Evolutionary conservation across 306 rosid genomes (phyloP).

Genomic region (Inga laurina): DNA sequence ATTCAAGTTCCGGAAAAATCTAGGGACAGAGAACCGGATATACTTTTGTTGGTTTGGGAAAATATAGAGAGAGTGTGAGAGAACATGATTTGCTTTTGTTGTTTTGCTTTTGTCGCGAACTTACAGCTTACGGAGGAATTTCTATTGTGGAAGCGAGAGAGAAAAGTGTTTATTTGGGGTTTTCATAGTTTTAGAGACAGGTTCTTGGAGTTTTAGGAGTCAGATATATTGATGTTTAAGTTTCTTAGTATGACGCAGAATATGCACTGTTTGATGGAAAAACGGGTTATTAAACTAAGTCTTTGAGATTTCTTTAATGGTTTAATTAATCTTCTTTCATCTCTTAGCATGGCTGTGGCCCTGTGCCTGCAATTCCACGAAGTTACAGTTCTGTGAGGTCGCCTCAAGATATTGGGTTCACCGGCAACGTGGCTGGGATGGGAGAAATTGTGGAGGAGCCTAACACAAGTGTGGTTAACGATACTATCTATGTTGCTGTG

Average conservation of each 20-base stretch:
- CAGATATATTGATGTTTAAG: slow-evolving; percentile 9
- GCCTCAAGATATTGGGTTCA: slow-evolving; percentile 32
- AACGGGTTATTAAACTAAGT: neutral
- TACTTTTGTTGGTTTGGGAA: slow-evolving; percentile 22
- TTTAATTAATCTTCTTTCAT: slow-evolving; percentile 20
- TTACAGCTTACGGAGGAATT: neutral
- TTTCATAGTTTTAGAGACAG: slow-evolving; percentile 13
- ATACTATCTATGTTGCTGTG: slow-evolving; percentile 65
- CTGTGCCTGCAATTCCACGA: slow-evolving; percentile 44
- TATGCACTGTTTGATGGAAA: neutral
- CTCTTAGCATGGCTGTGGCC: slow-evolving; percentile 57
- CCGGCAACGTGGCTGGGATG: slow-evolving; percentile 36
- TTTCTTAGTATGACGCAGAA: neutral
- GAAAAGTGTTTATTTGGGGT: neutral
- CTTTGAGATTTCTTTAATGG: neutral
- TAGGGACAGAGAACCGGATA: slow-evolving; percentile 22
- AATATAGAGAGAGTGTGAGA: slow-evolving; percentile 22
- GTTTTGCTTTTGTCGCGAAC: neutral
- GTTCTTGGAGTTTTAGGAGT: slow-evolving; percentile 11
- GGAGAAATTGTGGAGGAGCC: slow-evolving; percentile 63
- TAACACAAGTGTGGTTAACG: slow-evolving; percentile 42
- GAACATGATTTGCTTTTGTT: slow-evolving; percentile 12
- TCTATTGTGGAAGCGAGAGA: neutral
- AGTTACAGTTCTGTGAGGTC: slow-evolving; percentile 39
- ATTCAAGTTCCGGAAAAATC: slow-evolving; percentile 24